These are phyloP conservation scores for Yamadazyma epiphylla DNA, from an alignment of 1,139 yeast genomes.

Conservation along the genomic window DNA sequence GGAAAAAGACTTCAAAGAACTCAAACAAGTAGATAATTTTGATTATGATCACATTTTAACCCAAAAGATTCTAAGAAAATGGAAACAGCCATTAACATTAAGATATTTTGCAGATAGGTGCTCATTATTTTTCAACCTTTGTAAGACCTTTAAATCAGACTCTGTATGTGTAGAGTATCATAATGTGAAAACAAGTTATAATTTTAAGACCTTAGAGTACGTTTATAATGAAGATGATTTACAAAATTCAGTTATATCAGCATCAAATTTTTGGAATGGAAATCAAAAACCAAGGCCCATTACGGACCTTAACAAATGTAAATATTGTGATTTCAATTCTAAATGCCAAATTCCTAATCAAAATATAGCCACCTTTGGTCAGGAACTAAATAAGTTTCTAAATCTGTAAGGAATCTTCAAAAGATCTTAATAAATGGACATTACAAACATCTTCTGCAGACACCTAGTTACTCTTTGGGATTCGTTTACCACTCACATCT, in stretches of 20 bases:
- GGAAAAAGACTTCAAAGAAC: constrained; percentile 6
- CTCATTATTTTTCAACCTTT: constrained; percentile 42
- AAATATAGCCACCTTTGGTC: constrained; percentile 13
- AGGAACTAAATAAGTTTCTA: constrained; percentile 13
- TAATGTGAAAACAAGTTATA: constrained; percentile 24
- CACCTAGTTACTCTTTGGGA: constrained; percentile 32
- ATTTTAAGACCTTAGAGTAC: constrained; percentile 37
- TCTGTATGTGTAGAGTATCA: constrained; percentile 52
- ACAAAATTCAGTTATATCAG: constrained; percentile 20
- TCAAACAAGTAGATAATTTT: constrained; percentile 14
- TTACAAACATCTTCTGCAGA: constrained; percentile 37
- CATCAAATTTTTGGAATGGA: constrained; percentile 56
- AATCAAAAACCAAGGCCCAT: constrained; percentile 40
- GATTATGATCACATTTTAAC: constrained; percentile 11
- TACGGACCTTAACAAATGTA: constrained; percentile 38
- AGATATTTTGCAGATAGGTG: constrained; percentile 54
- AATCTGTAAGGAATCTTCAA: constrained; percentile 39
- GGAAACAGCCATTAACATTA: constrained; percentile 56
- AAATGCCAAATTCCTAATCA: constrained; percentile 31
- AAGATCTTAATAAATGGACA: constrained; percentile 14
- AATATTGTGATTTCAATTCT: constrained; percentile 47
- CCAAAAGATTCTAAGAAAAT: constrained; percentile 21
- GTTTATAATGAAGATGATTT: constrained; percentile 27
- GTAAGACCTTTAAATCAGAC: constrained; percentile 32
- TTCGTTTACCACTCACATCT: constrained; percentile 49